Evolutionary conservation across 129 eudicot genomes (phyloP).

Genomic region (Daucus carota): DNA sequence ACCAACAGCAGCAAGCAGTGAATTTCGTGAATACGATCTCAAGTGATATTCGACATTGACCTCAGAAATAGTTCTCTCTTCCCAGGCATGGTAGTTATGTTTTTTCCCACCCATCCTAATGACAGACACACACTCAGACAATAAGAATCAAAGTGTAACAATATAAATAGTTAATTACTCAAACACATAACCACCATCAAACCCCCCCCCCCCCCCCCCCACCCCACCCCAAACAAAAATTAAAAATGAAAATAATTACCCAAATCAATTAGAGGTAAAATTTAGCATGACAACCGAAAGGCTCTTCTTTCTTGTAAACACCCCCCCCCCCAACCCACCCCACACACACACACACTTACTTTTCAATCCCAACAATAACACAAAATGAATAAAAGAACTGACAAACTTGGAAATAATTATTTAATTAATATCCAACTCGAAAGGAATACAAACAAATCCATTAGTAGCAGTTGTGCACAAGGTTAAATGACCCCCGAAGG

Average conservation of each 20-base stretch:
- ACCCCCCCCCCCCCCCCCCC: neutral
- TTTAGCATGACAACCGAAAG: neutral
- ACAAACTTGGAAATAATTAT: neutral
- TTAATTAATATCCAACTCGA: neutral
- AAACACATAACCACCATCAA: neutral
- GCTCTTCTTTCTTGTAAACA: neutral
- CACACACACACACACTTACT: too few species aligned
- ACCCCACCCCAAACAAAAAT: too few species aligned
- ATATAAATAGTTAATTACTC: neutral
- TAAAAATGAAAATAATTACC: neutral
- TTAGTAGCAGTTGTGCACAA: neutral
- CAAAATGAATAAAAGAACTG: neutral
- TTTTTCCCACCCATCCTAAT: constrained; percentile 23
- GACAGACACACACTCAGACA: neutral
- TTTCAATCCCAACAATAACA: neutral
- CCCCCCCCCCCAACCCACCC: neutral
- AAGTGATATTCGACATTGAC: constrained; percentile 33
- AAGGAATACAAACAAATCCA: neutral
- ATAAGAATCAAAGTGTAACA: neutral
- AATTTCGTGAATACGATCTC: constrained; percentile 20
- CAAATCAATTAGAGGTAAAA: neutral
- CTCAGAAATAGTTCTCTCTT: constrained; percentile 25
- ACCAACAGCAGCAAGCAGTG: constrained; percentile 39
- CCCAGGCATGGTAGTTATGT: constrained; percentile 29
- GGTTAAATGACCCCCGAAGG: neutral